Evolutionary conservation across 202 grass and related monocot species (phyloP).

Genomic region (Musa balbisiana): DNA sequence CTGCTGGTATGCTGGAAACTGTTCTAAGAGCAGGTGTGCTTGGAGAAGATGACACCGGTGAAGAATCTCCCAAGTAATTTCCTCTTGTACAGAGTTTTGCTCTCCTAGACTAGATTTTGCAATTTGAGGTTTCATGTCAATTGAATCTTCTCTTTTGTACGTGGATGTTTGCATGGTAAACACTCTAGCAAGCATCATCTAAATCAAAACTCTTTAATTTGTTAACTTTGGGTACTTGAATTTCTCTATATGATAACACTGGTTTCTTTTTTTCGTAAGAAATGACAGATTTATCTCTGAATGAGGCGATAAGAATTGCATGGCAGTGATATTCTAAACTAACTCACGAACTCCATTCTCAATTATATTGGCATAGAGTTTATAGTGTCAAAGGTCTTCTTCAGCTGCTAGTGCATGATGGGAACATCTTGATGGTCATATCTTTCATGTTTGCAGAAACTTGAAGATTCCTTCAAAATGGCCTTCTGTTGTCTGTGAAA

Average conservation of each 20-base stretch:
- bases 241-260: background rate
- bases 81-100: background rate
- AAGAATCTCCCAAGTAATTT: constrained; percentile 73
- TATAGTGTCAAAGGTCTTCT: too few species aligned
- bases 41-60: constrained; percentile 78
- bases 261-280: background rate
- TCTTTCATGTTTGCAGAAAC: constrained; percentile 37
- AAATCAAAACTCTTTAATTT: background rate
- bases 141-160: background rate
- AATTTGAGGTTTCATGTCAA: background rate
- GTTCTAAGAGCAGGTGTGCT: constrained; percentile 71
- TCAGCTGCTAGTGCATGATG: background rate
- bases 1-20: constrained; percentile 80
- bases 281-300: background rate
- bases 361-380: background rate
- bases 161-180: background rate
- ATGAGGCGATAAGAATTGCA: background rate
- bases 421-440: background rate
- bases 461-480: constrained; percentile 80
- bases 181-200: background rate
- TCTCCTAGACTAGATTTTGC: background rate
- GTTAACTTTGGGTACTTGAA: background rate
- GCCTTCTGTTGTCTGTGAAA: constrained; percentile 92
- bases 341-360: background rate
- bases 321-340: background rate